A percentile compares a stretch with the other conserved stretches of the same genome.
phyloP scores from a whole-genome alignment of 2,329 filamentous ascomycete genomes.

The Allantophomopsis lycopodina region DNA sequence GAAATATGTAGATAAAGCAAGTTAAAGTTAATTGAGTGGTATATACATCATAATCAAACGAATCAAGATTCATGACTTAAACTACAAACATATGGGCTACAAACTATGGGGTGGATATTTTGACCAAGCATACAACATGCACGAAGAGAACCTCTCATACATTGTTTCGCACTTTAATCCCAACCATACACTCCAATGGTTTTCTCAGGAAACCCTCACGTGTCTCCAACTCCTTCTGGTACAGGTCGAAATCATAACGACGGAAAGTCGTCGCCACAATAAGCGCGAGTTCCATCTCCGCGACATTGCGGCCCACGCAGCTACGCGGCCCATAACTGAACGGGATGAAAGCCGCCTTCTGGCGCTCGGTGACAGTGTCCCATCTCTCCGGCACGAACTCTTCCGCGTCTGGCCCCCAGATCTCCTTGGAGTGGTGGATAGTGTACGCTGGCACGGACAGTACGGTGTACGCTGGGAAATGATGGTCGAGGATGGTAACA shows the following conservation, averaged over 20 bases:
- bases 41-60: too few species aligned
- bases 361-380: constrained; percentile 42
- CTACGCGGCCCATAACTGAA: constrained; percentile 56
- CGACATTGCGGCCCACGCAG: constrained; percentile 66
- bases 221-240: constrained; percentile 53
- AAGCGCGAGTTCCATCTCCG: constrained; percentile 74
- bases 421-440: constrained; percentile 57
- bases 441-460: constrained; percentile 70
- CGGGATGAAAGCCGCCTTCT: constrained; percentile 61
- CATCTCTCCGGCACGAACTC: constrained; percentile 63
- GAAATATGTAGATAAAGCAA: background rate
- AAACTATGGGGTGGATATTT: too few species aligned
- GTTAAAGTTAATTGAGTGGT: too few species aligned
- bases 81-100: too few species aligned
- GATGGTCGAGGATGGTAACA: constrained; percentile 46
- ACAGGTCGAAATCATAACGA: constrained; percentile 40
- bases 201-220: constrained; percentile 73
- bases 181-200: constrained; percentile 54
- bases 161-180: constrained; percentile 2
- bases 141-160: too few species aligned
- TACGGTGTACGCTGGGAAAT: constrained; percentile 60
- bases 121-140: too few species aligned
- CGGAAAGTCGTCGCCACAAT: constrained; percentile 54
- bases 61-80: too few species aligned
- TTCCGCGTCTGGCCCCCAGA: constrained; percentile 59